phyloP scores from a whole-genome alignment of 768 basidiomycete species.

The Agaricus subrufescens region DNA sequence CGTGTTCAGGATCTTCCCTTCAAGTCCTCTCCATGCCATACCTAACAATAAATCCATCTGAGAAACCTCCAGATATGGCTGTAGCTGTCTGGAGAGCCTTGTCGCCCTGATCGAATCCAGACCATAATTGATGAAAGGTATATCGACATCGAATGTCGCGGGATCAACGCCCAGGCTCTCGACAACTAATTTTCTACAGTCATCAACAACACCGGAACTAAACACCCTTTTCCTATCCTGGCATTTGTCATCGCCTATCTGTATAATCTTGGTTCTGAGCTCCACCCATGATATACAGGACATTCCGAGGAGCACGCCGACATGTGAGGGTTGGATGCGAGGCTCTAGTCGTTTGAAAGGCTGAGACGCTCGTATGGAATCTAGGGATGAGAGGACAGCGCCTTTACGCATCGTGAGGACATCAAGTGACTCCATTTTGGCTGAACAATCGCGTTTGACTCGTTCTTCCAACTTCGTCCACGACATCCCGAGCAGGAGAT shows the following conservation, averaged over 20 bases:
- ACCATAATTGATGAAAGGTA: conserved; percentile 37
- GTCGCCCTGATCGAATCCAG: conserved; percentile 38
- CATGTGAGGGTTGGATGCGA: not conserved
- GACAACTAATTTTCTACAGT: not conserved
- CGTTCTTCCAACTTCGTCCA: conserved; percentile 21
- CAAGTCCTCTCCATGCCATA: not conserved
- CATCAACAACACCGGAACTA: not conserved
- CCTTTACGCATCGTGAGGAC: not conserved
- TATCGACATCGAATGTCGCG: conserved; percentile 29
- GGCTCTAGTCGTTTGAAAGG: not conserved
- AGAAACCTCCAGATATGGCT: conserved; percentile 22
- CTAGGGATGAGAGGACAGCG: conserved; percentile 15
- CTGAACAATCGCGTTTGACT: not conserved
- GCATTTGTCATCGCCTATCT: not conserved
- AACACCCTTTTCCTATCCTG: not conserved
- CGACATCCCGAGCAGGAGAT: conserved; percentile 28
- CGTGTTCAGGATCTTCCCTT: not conserved
- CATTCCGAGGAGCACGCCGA: not conserved
- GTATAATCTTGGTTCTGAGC: not conserved
- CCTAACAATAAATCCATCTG: conserved; percentile 30
- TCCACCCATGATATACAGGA: not conserved
- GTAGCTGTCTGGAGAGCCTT: conserved; percentile 28
- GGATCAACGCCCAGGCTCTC: conserved; percentile 21
- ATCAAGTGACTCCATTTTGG: not conserved
- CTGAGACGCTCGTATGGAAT: conserved; percentile 34